Percentiles rank a stretch among this genome's conserved stretches.
Evolutionary conservation across 177 flowering plant species (phyloP).

Genomic region (Vitis hybrid): DNA sequence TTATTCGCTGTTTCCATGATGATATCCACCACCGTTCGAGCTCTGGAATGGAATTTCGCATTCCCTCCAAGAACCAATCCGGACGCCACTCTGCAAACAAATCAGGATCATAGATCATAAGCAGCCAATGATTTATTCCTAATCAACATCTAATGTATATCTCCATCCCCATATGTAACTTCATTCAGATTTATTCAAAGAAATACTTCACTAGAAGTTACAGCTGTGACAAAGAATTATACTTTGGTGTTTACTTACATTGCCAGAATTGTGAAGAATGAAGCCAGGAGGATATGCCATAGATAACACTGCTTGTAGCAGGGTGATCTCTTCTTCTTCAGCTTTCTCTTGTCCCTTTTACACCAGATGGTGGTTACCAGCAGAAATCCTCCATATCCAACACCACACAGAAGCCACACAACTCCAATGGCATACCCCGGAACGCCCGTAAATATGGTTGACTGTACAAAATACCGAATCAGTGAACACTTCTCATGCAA

Average conservation of each 20-base stretch:
- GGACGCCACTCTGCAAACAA: constrained; percentile 47
- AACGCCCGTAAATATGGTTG: constrained; percentile 65
- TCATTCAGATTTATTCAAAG: not conserved
- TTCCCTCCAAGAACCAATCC: constrained; percentile 72
- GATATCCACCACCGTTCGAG: constrained; percentile 51
- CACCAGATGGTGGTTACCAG: constrained; percentile 25
- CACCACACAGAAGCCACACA: constrained; percentile 67
- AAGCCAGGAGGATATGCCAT: constrained; percentile 43
- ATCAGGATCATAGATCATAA: not conserved
- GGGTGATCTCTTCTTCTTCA: constrained; percentile 24
- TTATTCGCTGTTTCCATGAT: constrained; percentile 69
- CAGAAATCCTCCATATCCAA: constrained; percentile 42
- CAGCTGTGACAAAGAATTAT: too few relatives aligned
- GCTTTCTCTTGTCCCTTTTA: constrained; percentile 13
- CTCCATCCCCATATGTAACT: not conserved
- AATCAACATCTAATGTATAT: too few relatives aligned
- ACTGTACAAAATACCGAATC: constrained; percentile 41
- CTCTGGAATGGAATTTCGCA: constrained; percentile 60
- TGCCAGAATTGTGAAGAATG: constrained; percentile 48
- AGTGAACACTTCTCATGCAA: too few relatives aligned
- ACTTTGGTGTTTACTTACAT: constrained; percentile 45
- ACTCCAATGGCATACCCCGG: constrained; percentile 63
- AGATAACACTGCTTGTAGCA: constrained; percentile 37
- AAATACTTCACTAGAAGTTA: too few relatives aligned
- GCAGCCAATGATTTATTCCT: not conserved